These are phyloP conservation scores for Zizania latifolia DNA, from an alignment of 176 grass and related monocot genomes.

Conservation along the genomic window DNA sequence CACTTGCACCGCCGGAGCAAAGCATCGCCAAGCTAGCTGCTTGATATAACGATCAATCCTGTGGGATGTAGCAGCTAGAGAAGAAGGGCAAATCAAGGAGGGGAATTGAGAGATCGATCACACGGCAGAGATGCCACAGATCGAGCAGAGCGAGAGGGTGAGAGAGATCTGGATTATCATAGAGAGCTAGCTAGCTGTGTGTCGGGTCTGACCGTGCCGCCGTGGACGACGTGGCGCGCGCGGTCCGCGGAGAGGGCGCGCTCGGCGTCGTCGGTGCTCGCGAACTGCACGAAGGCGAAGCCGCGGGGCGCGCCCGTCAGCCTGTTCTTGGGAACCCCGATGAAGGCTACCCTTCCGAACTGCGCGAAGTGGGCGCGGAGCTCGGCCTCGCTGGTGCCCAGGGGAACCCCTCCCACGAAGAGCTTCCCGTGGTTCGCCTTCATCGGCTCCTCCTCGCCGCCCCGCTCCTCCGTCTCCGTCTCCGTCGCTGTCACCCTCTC, in stretches of 20 bases:
- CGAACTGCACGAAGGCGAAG: constrained; percentile 31
- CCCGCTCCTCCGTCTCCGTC: background rate
- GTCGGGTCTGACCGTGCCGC: constrained; percentile 8
- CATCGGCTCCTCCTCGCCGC: background rate
- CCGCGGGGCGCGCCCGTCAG: constrained; percentile 7
- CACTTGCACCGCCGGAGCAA: too few relatives aligned
- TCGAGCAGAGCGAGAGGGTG: background rate
- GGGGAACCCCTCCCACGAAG: constrained; percentile 30
- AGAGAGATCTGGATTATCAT: background rate
- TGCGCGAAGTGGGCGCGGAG: constrained; percentile 8
- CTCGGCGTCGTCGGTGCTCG: background rate
- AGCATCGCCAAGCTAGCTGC: too few relatives aligned
- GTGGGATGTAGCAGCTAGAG: too few relatives aligned
- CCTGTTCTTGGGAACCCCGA: constrained; percentile 5
- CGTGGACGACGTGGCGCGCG: background rate
- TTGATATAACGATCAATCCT: too few relatives aligned
- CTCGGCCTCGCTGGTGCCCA: background rate
- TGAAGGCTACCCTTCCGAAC: constrained; percentile 5
- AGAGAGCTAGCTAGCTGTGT: too few relatives aligned
- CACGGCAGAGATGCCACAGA: too few relatives aligned
- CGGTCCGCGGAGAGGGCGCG: background rate
- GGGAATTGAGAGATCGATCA: background rate
- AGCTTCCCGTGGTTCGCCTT: constrained; percentile 6
- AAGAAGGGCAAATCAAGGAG: too few relatives aligned
- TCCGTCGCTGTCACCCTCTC: background rate